Evolutionary conservation across 768 basidiomycete species (phyloP), one percentile per base, ranked within the genome.

Genomic region (Suillus decipiens): DNA sequence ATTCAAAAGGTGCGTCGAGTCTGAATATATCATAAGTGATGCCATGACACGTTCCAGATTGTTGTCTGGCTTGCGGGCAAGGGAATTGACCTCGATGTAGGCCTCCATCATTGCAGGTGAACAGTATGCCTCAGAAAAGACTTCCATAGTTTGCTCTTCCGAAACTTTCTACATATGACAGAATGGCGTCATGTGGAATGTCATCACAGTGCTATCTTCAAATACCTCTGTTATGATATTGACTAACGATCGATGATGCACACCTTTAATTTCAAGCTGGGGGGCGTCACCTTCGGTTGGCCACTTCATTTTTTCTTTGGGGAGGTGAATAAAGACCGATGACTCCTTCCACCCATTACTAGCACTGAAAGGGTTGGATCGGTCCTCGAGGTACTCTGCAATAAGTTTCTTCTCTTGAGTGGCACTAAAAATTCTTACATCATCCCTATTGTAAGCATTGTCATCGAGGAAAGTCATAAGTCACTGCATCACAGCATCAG

Each of bases 171-270:
- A 73, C 31, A 53, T 70, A 2, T 65, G 65, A 43, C 67, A 65
- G 56, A 71, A 76, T 8, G 72, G 71, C 2, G 63, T 60, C n/a
- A 65, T 66, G 42, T 76, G 73, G 51, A 72, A 72, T 22, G 31
- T 33, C 19, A 7, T 43, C 6, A 1, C 42, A 19, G 42, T 17
- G 1, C 41, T 12, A 6, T 56, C 41, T 24, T 61, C 28, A 19
- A 64, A 64, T 1, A 39, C 34, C 0, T 28, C 12, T 9, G 45
- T 63, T 31, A 65, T 62, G 9, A 63, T 41, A 14, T 62, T 33
- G 0, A 9, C 39, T 19, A 65, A 5, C 0, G 37, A 33, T 1
- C 36, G 58, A 37, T 67, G 66, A 10, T 57, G 62, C 8, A 65
- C 31, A 1, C 33, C 54, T 3, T 7, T 14, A n/a, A 67, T 17